These are phyloP conservation scores for Oryza glaberrima DNA, from an alignment of 176 grass and related monocot species.

Conservation along the genomic window DNA sequence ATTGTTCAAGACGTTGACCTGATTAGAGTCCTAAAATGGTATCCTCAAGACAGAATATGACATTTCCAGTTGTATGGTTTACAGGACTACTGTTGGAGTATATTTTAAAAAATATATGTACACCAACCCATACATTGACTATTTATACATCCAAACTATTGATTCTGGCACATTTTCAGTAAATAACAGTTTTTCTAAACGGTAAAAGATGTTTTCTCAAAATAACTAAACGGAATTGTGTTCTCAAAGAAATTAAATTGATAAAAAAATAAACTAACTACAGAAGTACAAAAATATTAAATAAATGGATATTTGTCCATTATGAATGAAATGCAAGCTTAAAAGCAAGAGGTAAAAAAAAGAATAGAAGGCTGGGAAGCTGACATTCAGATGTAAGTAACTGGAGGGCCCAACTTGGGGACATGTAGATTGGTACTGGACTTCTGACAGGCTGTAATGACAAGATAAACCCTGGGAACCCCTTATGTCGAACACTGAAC, in stretches of 20 bases:
- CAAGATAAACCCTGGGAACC: not conserved
- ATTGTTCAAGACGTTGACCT: not conserved
- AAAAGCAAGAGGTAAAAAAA: not conserved
- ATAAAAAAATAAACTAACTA: constrained; percentile 17
- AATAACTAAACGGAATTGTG: too few relatives aligned
- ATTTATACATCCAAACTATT: not conserved
- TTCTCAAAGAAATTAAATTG: not conserved
- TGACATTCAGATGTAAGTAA: constrained; percentile 38
- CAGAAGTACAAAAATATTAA: constrained; percentile 29
- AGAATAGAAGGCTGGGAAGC: constrained; percentile 10
- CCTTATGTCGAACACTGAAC: constrained; percentile 17
- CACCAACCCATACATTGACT: not conserved
- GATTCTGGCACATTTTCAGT: constrained; percentile 4
- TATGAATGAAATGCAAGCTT: not conserved
- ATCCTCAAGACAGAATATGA: not conserved
- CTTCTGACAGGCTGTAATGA: constrained; percentile 21
- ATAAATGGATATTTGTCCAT: constrained; percentile 1
- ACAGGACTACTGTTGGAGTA: not conserved
- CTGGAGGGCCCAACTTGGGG: constrained; percentile 1
- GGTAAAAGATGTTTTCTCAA: not conserved
- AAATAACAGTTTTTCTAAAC: constrained; percentile 1
- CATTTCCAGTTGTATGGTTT: constrained; percentile 18
- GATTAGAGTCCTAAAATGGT: not conserved
- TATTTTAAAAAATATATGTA: not conserved
- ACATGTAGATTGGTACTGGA: constrained; percentile 24